phyloP scores from a whole-genome alignment of 352 stramenopile species.

The Pythium aphanidermatum region DNA sequence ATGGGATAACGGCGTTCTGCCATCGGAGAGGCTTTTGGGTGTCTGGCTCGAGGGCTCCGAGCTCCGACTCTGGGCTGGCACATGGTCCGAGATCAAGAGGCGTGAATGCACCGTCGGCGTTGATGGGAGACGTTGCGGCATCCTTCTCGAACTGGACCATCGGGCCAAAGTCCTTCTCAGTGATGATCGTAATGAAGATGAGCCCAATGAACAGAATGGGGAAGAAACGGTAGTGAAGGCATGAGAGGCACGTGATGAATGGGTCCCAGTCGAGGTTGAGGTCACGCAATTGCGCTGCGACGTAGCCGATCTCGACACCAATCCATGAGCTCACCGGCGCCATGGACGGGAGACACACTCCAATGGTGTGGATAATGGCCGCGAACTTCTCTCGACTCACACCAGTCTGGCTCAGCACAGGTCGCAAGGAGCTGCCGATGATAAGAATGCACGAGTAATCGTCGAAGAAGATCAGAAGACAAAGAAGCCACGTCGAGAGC shows the following conservation, averaged over 20 bases:
- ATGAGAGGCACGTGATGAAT: conserved; percentile 82
- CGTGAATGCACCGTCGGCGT: conserved; percentile 49
- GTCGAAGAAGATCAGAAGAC: conserved; percentile 89
- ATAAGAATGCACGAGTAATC: conserved; percentile 91
- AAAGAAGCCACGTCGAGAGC: conserved; percentile 77
- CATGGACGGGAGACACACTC: conserved; percentile 85
- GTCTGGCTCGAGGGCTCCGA: conserved; percentile 65
- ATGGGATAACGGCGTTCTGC: conserved; percentile 85
- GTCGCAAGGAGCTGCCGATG: conserved; percentile 81
- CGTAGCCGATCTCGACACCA: conserved; percentile 86
- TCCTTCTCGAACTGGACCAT: conserved; percentile 87
- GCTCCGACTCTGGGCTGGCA: conserved; percentile 58
- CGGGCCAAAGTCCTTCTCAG: conserved; percentile 81
- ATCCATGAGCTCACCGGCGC: conserved; percentile 88
- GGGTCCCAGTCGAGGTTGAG: conserved; percentile 83
- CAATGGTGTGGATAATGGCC: conserved; percentile 85
- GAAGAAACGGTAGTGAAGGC: conserved; percentile 84
- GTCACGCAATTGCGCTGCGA: conserved; percentile 65
- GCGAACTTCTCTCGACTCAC: conserved; percentile 88
- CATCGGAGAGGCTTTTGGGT: conserved; percentile 66
- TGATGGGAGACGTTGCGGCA: conserved; percentile 61
- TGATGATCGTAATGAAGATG: conserved; percentile 89
- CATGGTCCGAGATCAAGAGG: conserved; percentile 57
- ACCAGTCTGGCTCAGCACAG: conserved; percentile 74
- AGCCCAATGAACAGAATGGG: conserved; percentile 85